Evolutionary conservation across 2,329 filamentous ascomycete genomes (phyloP), one percentile per base, ranked within the genome.

Genomic region (Amylocarpus encephaloides): DNA sequence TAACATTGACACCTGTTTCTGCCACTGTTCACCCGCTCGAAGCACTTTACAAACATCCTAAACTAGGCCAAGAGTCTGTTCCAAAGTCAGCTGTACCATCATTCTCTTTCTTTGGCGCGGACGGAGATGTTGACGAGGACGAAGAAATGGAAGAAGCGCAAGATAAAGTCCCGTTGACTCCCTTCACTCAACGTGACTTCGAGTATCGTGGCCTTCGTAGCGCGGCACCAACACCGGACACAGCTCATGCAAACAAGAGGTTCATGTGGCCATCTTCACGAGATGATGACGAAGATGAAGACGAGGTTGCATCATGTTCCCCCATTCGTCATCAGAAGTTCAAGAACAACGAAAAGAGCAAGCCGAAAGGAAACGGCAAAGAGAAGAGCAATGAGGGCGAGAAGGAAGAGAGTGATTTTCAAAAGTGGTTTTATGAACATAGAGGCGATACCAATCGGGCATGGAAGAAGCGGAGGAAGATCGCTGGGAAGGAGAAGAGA

Each of bases 161-260:
- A 1, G 66, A 71, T 9, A 66, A 69, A 54, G 57, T 72, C 4
- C 91, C 90, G 11, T 81, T 89, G 68, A 96, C 92, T 0, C 92
- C 92, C 0, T 95, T 83, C 66, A 88, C 87, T 0, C 82, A 83
- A 55, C 79, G 83, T 58, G 92, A 97, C 58, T 73, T 92, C 29
- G 84, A 88, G 59, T 81, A 75, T 70, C 79, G 90, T 54, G 80
- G 79, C 45, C 65, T 87, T n/a, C 79, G 93, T 49, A 96, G 90
- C 65, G 90, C 90, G 5, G 93, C 93, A 2, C 93, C 93, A 0
- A 98, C 93, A 0, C 93, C 93, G 0, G 93, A 98, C 64, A 97
- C 93, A 0, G 89, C 89, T 1, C 82, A 90, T 52, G 82, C 87
- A 1, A 82, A 75, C 36, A 79, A 81, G 26, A 76, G 73, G 50